These are phyloP conservation scores for Coprinopsis strossmayeri DNA, from an alignment of 768 basidiomycete species.

Conservation along the genomic window DNA sequence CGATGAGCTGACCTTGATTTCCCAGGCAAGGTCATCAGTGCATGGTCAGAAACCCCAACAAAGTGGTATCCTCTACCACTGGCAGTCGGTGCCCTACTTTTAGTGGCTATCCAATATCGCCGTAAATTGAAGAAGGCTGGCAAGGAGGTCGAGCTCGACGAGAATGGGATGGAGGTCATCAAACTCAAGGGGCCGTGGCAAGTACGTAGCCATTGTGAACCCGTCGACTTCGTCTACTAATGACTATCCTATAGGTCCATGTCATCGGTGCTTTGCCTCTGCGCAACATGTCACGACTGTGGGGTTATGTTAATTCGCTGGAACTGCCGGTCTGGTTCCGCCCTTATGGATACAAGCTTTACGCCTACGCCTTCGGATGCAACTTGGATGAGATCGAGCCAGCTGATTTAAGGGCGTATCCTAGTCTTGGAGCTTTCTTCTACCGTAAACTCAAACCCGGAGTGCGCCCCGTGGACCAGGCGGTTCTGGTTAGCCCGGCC, in stretches of 20 bases:
- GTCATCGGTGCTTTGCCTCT: conserved; percentile 93
- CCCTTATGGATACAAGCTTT: conserved; percentile 83
- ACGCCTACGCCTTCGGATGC: conserved; percentile 87
- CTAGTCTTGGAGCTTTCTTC: conserved; percentile 92
- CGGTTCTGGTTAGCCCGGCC: conserved; percentile 84
- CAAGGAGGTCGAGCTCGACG: conserved; percentile 71
- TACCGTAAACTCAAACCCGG: conserved; percentile 83
- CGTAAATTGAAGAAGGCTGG: conserved; percentile 43
- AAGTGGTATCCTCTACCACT: conserved; percentile 95
- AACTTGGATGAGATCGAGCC: conserved; percentile 88
- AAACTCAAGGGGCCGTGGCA: conserved; percentile 90
- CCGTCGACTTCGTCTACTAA: not conserved
- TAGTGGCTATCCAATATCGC: conserved; percentile 72
- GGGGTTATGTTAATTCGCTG: conserved; percentile 93
- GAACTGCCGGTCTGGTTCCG: conserved; percentile 93
- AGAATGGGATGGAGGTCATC: conserved; percentile 77
- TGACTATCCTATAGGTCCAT: conserved; percentile 58
- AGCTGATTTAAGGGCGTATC: conserved; percentile 70
- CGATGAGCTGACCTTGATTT: not conserved
- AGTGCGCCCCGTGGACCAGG: conserved; percentile 70
- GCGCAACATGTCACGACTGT: conserved; percentile 90
- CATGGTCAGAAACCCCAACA: conserved; percentile 84
- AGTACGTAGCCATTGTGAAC: conserved; percentile 37
- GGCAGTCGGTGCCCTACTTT: conserved; percentile 84
- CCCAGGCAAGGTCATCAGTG: conserved; percentile 59